These are phyloP conservation scores for Naganishia sp. DNA, from an alignment of 1,284 basidiomycete genomes.

Conservation along the genomic window DNA sequence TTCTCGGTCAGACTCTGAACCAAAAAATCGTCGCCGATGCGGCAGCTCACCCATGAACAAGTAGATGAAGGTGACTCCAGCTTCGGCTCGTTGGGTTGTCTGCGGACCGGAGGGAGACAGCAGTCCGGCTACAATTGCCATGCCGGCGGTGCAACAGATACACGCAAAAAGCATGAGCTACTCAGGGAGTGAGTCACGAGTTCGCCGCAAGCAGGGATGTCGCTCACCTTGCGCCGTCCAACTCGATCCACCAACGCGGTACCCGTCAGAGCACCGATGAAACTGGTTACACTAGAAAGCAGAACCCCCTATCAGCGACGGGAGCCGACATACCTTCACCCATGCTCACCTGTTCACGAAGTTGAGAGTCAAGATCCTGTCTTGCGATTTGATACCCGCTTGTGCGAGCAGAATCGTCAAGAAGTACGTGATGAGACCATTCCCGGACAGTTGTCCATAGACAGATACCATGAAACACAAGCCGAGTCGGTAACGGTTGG, in stretches of 20 bases:
- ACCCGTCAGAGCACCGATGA: constrained; percentile 41
- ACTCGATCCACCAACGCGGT: constrained; percentile 39
- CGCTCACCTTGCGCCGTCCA: constrained; percentile 36
- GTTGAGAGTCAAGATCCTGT: constrained; percentile 39
- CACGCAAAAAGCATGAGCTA: constrained; percentile 40
- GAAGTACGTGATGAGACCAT: constrained; percentile 53
- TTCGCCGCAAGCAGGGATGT: too few species aligned
- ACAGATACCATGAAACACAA: constrained; percentile 56
- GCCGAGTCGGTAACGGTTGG: constrained; percentile 58
- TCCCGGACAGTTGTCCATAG: constrained; percentile 43
- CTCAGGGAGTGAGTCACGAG: background rate
- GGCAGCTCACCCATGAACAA: constrained; percentile 33
- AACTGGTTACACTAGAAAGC: constrained; percentile 34
- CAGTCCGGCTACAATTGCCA: constrained; percentile 43
- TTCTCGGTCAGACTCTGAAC: constrained; percentile 54
- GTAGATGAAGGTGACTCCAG: constrained; percentile 43
- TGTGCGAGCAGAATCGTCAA: constrained; percentile 39
- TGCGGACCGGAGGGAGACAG: constrained; percentile 36
- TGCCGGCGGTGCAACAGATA: constrained; percentile 36
- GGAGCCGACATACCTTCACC: background rate
- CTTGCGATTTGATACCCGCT: constrained; percentile 38
- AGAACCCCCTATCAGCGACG: background rate
- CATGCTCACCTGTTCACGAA: constrained; percentile 38
- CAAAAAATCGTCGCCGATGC: constrained; percentile 42
- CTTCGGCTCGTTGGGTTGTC: constrained; percentile 37